Evolutionary conservation across 2,329 filamentous ascomycete genomes (phyloP).

Genomic region (Colletotrichum sp.): DNA sequence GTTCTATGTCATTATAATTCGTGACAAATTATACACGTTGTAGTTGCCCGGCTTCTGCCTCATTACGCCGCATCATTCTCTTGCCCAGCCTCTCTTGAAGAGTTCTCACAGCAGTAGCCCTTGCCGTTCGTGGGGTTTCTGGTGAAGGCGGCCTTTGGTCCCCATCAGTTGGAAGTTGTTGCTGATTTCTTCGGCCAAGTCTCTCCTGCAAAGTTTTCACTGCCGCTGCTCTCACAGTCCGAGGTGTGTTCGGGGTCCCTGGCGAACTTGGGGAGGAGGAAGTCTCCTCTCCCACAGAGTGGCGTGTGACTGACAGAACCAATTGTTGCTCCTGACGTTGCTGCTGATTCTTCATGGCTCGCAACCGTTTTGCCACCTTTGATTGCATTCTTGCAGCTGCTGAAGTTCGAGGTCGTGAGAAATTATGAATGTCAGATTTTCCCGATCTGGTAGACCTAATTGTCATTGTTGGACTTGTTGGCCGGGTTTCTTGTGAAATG

Average conservation of each 20-base stretch:
- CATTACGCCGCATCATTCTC: constrained; percentile 2
- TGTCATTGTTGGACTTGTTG: neutral
- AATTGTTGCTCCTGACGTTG: neutral
- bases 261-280: neutral
- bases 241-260: neutral
- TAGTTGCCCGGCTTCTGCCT: neutral
- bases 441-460: neutral
- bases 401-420: constrained; percentile 10
- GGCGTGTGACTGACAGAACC: neutral
- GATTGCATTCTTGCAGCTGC: constrained; percentile 15
- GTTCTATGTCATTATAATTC: neutral
- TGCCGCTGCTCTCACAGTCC: neutral
- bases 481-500: neutral
- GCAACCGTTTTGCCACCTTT: neutral
- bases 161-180: neutral
- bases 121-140: neutral
- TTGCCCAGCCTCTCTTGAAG: constrained; percentile 1
- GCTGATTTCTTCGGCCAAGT: neutral
- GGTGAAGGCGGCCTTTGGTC: neutral
- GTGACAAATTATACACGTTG: neutral
- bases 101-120: neutral
- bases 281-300: neutral
- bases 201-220: neutral
- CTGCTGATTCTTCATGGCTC: neutral
- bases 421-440: constrained; percentile 1